Conservation (phyloP, 768 basidiomycete genomes). For the Lentinula edodes region DNA sequence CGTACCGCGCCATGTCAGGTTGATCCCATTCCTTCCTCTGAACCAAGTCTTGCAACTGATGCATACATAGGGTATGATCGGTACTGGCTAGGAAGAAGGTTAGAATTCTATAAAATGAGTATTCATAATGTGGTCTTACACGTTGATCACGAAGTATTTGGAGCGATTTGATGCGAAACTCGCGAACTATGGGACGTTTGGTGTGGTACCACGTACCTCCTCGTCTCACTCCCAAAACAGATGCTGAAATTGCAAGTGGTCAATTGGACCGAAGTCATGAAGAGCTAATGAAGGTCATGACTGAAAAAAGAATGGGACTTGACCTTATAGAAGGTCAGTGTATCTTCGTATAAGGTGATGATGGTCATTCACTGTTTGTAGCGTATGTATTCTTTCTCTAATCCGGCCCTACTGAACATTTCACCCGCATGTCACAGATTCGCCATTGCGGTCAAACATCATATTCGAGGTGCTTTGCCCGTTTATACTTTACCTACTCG, state of each 20-base stretch:
- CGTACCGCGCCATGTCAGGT: slow-evolving; percentile 10
- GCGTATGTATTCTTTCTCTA: slow-evolving; percentile 18
- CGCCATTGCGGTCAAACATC: slow-evolving; percentile 41
- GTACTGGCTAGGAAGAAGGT: slow-evolving; percentile 30
- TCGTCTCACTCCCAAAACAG: slow-evolving; percentile 34
- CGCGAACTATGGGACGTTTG: slow-evolving; percentile 44
- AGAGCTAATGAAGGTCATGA: slow-evolving; percentile 49
- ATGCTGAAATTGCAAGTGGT: slow-evolving; percentile 28
- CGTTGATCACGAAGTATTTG: slow-evolving; percentile 25
- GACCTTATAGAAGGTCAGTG: slow-evolving; percentile 45
- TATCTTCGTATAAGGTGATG: no score
- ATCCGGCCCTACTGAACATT: neutral
- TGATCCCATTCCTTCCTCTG: neutral
- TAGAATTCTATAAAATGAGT: neutral
- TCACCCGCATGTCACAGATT: neutral
- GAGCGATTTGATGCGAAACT: slow-evolving; percentile 33
- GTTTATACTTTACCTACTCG: neutral
- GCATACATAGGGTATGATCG: slow-evolving; percentile 23
- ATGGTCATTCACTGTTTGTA: neutral
- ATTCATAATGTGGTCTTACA: neutral
- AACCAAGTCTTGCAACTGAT: neutral
- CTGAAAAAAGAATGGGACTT: slow-evolving; percentile 55
- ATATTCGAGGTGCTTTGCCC: slow-evolving; percentile 41
- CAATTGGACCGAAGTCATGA: slow-evolving; percentile 25
- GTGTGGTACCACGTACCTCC: slow-evolving; percentile 63